A percentile compares a stretch with the other conserved stretches of the same genome.
phyloP scores from a whole-genome alignment of 768 basidiomycete species.

The Auriculariales sp. region DNA sequence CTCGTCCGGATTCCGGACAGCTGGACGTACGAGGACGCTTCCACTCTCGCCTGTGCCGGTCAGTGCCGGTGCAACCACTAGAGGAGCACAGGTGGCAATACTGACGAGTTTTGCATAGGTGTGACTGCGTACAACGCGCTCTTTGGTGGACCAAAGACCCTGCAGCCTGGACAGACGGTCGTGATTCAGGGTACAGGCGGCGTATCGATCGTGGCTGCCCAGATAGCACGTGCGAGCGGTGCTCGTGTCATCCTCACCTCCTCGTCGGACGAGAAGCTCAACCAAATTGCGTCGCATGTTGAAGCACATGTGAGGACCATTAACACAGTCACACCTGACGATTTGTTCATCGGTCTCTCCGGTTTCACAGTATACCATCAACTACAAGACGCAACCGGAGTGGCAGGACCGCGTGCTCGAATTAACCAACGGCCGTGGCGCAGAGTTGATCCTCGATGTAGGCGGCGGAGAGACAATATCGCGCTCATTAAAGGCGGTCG shows the following conservation, averaged over 20 bases:
- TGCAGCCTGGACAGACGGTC: conserved; percentile 46
- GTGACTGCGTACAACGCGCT: conserved; percentile 53
- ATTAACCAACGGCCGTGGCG: conserved; percentile 15
- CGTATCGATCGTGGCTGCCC: conserved; percentile 26
- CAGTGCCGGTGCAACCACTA: background rate
- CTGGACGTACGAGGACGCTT: conserved; percentile 47
- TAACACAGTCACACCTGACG: no score
- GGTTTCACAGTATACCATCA: conserved; percentile 33
- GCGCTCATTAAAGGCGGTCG: conserved; percentile 25
- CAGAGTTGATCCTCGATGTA: conserved; percentile 32
- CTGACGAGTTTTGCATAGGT: conserved; percentile 26
- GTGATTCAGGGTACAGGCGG: conserved; percentile 18
- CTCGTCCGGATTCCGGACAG: conserved; percentile 41
- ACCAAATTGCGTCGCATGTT: conserved; percentile 31
- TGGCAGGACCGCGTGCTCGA: conserved; percentile 41
- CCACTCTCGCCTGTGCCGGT: conserved; percentile 39
- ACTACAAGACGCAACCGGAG: conserved; percentile 41
- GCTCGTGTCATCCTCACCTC: conserved; percentile 55
- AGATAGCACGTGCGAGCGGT: conserved; percentile 48
- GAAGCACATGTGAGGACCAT: conserved; percentile 19
- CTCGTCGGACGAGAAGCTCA: conserved; percentile 50
- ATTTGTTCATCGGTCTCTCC: background rate
- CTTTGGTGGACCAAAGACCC: conserved; percentile 25
- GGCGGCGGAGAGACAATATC: conserved; percentile 37
- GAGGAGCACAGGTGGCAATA: conserved; percentile 18